Percentiles rank a stretch among this genome's conserved stretches.
phyloP scores from a whole-genome alignment of 2,329 filamentous ascomycete genomes.

The Alternaria sp. region DNA sequence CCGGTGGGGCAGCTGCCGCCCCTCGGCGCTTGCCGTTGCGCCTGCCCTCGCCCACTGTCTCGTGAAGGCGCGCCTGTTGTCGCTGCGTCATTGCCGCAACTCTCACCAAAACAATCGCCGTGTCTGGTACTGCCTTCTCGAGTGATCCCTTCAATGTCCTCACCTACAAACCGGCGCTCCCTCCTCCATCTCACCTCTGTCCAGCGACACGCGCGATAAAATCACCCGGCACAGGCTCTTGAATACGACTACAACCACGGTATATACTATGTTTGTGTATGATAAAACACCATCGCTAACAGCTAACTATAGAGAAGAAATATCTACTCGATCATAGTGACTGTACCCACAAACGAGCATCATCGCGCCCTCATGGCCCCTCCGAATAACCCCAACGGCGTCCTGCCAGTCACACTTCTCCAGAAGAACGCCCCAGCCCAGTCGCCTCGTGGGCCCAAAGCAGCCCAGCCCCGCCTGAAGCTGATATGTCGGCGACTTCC shows the following conservation, averaged over 20 bases:
- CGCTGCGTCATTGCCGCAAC: slow-evolving; percentile 20
- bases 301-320: not conserved
- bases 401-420: slow-evolving; percentile 46
- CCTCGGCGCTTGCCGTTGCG: slow-evolving; percentile 29
- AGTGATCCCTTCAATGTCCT: not conserved
- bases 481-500: slow-evolving; percentile 83
- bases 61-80: slow-evolving; percentile 7
- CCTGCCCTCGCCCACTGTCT: not conserved
- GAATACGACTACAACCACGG: not conserved
- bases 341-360: not conserved
- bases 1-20: slow-evolving; percentile 11
- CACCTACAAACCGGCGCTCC: not conserved
- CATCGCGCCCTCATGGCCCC: slow-evolving; percentile 33
- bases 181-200: not conserved
- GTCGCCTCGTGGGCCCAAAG: slow-evolving; percentile 43
- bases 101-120: slow-evolving; percentile 3
- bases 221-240: not conserved
- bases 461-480: slow-evolving; percentile 74
- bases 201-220: slow-evolving; percentile 5
- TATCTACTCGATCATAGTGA: not conserved
- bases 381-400: slow-evolving; percentile 45
- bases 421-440: slow-evolving; percentile 45
- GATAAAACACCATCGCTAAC: not conserved
- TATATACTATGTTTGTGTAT: not conserved
- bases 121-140: not conserved